Base-by-base conservation (phyloP, 2,329 filamentous ascomycete species). In the Microdochium paspali region DNA sequence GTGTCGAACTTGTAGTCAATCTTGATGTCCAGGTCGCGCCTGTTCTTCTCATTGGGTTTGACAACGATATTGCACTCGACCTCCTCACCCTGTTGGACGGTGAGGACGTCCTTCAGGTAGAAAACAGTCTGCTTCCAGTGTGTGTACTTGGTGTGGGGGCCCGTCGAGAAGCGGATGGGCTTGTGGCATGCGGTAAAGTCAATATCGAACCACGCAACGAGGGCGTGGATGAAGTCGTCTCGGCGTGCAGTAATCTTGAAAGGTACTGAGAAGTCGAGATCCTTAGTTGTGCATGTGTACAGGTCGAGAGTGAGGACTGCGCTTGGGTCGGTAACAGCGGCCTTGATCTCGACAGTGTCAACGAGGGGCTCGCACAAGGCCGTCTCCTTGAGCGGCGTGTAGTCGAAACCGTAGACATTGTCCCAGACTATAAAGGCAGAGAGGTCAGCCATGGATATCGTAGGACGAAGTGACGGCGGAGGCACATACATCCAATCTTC, bases 121-220 rank as follows among this genome's bases (percentile, higher is more conserved):
- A 98, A 97, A 53, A 98, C 93, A 12, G 93, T 98, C 76, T 98
- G 93, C 75, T 98, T 98, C 93, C 93, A 98, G 78, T 98, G 93
- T 18, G 93, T 98, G 73, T 97, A 97, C 73, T 96, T 97, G 59
- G 91, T 94, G 71, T 97, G 93, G 24, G 93, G 93, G 21, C 93
- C 93, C 18, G 93, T 98, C 47, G 88, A 95, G 78, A 98, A 98
- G 62, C 84, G 82, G 63, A 98, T 90, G 26, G 90, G 87, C 79
- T 97, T 97, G 79, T 98, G 93, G 79, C 93, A 97, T 50, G 90
- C 90, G 46, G 87, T 87, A 72, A 98, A 98, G 63, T 97, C 91
- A 59, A 98, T 97, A 65, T 98, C 93, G 72, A 98, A 98, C 93
- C 93, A 98, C 10, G 91, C 87, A 57, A 98, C 94, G 48, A 98